Base-by-base conservation (phyloP, 192 early-diverging fungal species). In the Oehlia diaphana region DNA sequence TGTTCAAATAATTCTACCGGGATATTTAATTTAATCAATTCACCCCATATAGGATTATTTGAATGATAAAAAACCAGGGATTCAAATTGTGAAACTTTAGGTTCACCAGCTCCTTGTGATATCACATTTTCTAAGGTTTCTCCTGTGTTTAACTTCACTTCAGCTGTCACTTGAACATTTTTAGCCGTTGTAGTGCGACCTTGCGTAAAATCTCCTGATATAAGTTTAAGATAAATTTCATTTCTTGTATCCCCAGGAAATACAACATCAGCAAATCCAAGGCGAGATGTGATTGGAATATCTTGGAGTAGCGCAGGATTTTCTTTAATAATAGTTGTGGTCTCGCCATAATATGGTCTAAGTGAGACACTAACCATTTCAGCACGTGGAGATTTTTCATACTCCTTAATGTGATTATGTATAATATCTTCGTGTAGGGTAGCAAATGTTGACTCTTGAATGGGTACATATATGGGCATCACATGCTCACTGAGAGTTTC, bases 21-120 rank as follows among this genome's bases (percentile, higher is more conserved):
- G n/a, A 93, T 84, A 63, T 89, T 89, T 14, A 94, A 82, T 42
- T 89, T 85, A 73, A 94, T 82, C 3, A 86, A 89, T 83, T 94
- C 93, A 14, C 77, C 77, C 92, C 92, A 94, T 14, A 73, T 78
- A 42, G 93, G 92, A 63, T 77, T 74, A 50, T 86, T 84, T 23
- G 85, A 84, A 77, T 94, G 91, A 58, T 90, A 89, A 79, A 87
- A 91, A 2, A 93, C 84, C 28, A 90, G 77, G 2, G 88, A 89
- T 42, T 93, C 90, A 77, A 89, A 93, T 10, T 71, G 72, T 6
- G 79, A 81, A 8, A 79, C 73, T 62, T 77, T 69, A 23, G 66
- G 58, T 39, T 83, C 68, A 35, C 87, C 78, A 63, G 83, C 50
- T 13, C 89, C 92, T n/a, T 83, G 75, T 37, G 64, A 83, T 16